phyloP scores from a whole-genome alignment of 805 yeast genomes.

The Wickerhamomyces ciferrii region DNA sequence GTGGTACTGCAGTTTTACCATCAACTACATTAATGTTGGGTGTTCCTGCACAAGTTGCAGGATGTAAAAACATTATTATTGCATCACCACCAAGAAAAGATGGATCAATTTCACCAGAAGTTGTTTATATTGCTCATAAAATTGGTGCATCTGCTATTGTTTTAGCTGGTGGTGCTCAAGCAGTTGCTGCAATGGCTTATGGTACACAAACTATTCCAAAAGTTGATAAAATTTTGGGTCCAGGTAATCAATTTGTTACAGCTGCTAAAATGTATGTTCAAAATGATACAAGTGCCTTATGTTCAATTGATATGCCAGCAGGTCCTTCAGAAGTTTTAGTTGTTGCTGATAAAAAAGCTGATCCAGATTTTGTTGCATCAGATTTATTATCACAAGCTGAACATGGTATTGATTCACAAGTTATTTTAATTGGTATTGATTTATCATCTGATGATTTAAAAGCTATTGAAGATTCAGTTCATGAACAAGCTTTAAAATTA shows the following conservation, averaged over 20 bases:
- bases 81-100: slow-evolving; percentile 96
- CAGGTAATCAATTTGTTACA: slow-evolving; percentile 98
- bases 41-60: slow-evolving; percentile 97
- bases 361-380: slow-evolving; percentile 95
- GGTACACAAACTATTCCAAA: slow-evolving; percentile 92
- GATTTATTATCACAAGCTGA: slow-evolving; percentile 97
- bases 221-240: slow-evolving; percentile 96
- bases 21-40: slow-evolving; percentile 98
- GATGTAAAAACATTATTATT: slow-evolving; percentile 84
- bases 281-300: slow-evolving; percentile 90
- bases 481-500: slow-evolving; percentile 72
- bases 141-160: slow-evolving; percentile 89
- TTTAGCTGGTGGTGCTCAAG: slow-evolving; percentile 99
- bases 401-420: slow-evolving; percentile 98
- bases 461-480: slow-evolving; percentile 77
- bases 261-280: slow-evolving; percentile 98
- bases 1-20: slow-evolving; percentile 98
- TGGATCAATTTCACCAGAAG: slow-evolving; percentile 94
- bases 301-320: slow-evolving; percentile 99
- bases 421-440: slow-evolving; percentile 79
- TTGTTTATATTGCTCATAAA: slow-evolving; percentile 94
- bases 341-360: slow-evolving; percentile 83
- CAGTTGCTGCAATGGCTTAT: slow-evolving; percentile 97
- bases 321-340: slow-evolving; percentile 98
- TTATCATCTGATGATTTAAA: slow-evolving; percentile 54